Evolutionary conservation across 768 basidiomycete genomes (phyloP).

Genomic region (Pleurotus sapidus): DNA sequence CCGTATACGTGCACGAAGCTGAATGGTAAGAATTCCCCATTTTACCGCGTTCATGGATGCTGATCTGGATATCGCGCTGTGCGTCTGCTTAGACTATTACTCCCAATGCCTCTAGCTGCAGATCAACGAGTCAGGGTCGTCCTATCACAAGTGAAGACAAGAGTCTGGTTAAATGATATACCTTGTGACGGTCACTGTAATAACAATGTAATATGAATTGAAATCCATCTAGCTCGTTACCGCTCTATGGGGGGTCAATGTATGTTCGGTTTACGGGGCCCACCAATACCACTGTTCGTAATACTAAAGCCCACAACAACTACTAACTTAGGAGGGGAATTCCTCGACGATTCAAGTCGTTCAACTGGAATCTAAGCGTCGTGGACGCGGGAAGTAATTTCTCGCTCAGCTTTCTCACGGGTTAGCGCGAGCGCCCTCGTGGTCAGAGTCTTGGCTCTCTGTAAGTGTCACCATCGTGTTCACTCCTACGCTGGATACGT

Average conservation of each 20-base stretch:
- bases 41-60: not conserved
- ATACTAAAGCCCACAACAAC: too few species aligned
- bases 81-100: not conserved
- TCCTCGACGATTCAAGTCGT: too few species aligned
- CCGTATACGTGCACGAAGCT: conserved; percentile 32
- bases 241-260: not conserved
- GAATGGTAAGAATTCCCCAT: conserved; percentile 23
- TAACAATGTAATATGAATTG: not conserved
- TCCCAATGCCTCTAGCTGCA: not conserved
- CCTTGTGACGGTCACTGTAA: not conserved
- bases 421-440: too few species aligned
- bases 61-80: conserved; percentile 9
- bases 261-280: not conserved
- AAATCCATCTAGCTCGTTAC: not conserved
- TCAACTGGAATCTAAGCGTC: too few species aligned
- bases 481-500: too few species aligned
- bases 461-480: too few species aligned
- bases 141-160: not conserved
- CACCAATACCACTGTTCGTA: not conserved
- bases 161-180: not conserved
- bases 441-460: too few species aligned
- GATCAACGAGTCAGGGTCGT: not conserved
- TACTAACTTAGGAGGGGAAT: too few species aligned
- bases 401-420: too few species aligned
- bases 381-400: too few species aligned